Conservation (phyloP, 2,329 filamentous ascomycete genomes). For the Sclerotinia borealis region DNA sequence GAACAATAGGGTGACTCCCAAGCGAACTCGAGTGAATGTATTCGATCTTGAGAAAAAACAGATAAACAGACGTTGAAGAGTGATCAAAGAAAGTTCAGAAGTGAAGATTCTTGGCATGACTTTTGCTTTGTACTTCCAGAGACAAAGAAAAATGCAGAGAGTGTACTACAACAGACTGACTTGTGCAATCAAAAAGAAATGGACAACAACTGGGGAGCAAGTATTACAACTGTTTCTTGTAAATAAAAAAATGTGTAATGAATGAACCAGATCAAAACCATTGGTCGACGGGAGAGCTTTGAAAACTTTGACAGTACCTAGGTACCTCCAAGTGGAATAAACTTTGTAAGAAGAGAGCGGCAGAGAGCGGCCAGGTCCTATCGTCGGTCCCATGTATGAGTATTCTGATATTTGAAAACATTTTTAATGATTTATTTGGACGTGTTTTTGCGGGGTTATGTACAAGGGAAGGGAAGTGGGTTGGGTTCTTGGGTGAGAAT, state of each 20-base stretch:
- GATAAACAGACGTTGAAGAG: background rate
- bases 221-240: slow-evolving; percentile 2
- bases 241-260: background rate
- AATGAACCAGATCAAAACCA: background rate
- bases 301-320: background rate
- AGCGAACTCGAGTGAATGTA: slow-evolving; percentile 1
- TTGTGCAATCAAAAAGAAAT: background rate
- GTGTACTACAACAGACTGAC: background rate
- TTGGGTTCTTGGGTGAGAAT: background rate
- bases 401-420: slow-evolving; percentile 10
- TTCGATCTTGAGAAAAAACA: background rate
- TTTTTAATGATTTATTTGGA: background rate
- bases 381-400: background rate
- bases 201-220: background rate
- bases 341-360: background rate
- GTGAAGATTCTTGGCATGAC: background rate
- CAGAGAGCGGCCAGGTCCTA: slow-evolving; percentile 3
- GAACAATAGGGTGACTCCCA: slow-evolving; percentile 1
- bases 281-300: slow-evolving; percentile 1
- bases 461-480: too few species aligned
- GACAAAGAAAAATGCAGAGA: background rate
- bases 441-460: slow-evolving; percentile 5
- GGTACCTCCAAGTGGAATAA: background rate
- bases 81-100: background rate
- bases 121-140: slow-evolving; percentile 7